These are phyloP conservation scores for Arctostaphylos glauca DNA, from an alignment of 148 eudicot species.

Conservation along the genomic window DNA sequence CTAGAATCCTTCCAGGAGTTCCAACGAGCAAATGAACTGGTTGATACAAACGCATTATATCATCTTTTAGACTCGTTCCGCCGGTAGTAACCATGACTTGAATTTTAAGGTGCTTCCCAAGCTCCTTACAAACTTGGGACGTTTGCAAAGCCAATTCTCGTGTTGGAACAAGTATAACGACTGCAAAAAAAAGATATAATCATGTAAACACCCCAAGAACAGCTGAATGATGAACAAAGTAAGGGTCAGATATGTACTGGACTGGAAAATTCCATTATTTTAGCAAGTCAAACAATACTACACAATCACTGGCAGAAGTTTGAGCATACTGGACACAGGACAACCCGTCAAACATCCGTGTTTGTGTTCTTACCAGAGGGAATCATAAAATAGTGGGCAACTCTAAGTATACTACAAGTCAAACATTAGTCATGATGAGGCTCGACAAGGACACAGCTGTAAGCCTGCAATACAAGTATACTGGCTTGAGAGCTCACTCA, in stretches of 20 bases:
- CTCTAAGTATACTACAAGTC: not conserved
- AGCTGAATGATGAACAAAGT: slow-evolving; percentile 7
- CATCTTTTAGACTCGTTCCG: slow-evolving; percentile 88
- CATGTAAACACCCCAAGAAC: slow-evolving; percentile 2
- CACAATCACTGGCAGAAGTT: not conserved
- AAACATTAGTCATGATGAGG: not conserved
- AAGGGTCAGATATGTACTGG: not conserved
- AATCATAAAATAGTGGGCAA: not conserved
- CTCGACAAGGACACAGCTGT: not conserved
- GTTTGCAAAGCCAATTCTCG: slow-evolving; percentile 95
- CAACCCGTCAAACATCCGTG: not conserved
- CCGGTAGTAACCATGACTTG: slow-evolving; percentile 94
- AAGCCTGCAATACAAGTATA: not conserved
- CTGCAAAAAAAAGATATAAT: slow-evolving; percentile 34
- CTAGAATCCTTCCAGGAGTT: slow-evolving; percentile 87
- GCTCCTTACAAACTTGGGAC: slow-evolving; percentile 91
- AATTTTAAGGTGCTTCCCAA: slow-evolving; percentile 76
- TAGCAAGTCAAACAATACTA: not conserved
- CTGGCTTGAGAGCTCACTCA: not conserved
- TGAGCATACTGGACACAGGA: not conserved
- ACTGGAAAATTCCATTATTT: not conserved
- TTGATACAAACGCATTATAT: slow-evolving; percentile 86
- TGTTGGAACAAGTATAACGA: slow-evolving; percentile 84
- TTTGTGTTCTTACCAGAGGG: too few species aligned
- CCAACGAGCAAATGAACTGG: slow-evolving; percentile 91